Base-by-base conservation (phyloP, 1,284 basidiomycete genomes). In the Xerocomus minutiporus region DNA sequence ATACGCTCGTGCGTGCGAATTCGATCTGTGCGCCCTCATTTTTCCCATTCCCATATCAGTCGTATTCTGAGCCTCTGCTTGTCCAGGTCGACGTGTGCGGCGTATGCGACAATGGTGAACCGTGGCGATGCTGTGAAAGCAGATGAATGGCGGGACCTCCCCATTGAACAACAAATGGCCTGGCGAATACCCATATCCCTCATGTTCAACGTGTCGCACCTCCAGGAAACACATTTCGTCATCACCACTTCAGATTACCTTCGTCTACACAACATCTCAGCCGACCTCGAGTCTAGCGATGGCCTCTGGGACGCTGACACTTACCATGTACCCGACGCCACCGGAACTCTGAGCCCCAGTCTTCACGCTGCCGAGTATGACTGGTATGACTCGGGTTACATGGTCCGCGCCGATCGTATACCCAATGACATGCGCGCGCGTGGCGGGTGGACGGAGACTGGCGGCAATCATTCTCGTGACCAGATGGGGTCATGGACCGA, bases 161-260 rank as follows among this genome's bases (percentile, higher is more conserved):
- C 75, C 8, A 61, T 70, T 5, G 69, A 75, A 51, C 56, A 74
- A 55, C 75, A 76, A 43, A 72, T 75, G 63, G 74, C 63, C 2
- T 75, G 70, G 69, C 60, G 60, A 40, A 60, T 75, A 53, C 75
- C 75, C 0, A 71, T 68, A 47, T 60, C 61, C 13, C 11, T 70
- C 43, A 79, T 80, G 75, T 62, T 80, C 51, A 74, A 80, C 60
- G 43, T 80, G n/a, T 70, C 75, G 0, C 70, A 72, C 52, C 64
- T 78, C 8, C 72, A 68, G 17, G 53, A 61, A 38, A 60, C 66
- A 2, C 67, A 78, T 45, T 58, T 72, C 4, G 69, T 77, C 25
- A 61, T 77, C 51, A 69, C 72, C 0, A 63, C 71, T 20, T 59
- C 68, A 8, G 76, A 78, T 23, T 79, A 75, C 54, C 63, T 78